Evolutionary conservation across 805 yeast genomes (phyloP).

Genomic region (Myxozyma monticola): DNA sequence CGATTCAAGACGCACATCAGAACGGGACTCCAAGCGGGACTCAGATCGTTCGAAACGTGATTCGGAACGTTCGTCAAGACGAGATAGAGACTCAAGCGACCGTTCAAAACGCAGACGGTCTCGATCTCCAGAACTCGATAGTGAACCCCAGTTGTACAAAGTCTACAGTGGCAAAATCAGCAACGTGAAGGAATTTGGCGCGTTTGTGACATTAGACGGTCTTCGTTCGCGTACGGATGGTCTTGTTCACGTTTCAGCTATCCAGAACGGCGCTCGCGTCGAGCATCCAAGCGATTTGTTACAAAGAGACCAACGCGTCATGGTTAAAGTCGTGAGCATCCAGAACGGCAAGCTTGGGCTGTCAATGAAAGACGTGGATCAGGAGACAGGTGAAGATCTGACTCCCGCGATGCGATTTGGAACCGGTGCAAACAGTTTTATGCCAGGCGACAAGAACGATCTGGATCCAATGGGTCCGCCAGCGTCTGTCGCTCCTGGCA

Average conservation of each 20-base stretch:
- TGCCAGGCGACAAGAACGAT: neutral
- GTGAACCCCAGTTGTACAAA: slow-evolving; percentile 44
- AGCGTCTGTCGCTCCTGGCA: neutral
- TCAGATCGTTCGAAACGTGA: no score
- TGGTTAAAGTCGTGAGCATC: slow-evolving; percentile 55
- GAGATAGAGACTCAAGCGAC: neutral
- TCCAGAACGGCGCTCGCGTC: slow-evolving; percentile 51
- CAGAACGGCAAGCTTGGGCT: slow-evolving; percentile 54
- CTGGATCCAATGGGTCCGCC: slow-evolving; percentile 3
- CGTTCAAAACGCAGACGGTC: slow-evolving; percentile 26
- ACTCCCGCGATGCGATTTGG: slow-evolving; percentile 15
- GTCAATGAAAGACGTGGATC: slow-evolving; percentile 73
- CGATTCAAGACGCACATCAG: no score
- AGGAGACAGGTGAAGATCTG: slow-evolving; percentile 55
- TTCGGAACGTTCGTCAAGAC: neutral
- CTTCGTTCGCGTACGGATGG: slow-evolving; percentile 50
- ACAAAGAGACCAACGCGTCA: slow-evolving; percentile 59
- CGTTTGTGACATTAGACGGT: slow-evolving; percentile 61
- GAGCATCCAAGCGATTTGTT: slow-evolving; percentile 61
- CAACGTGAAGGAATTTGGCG: slow-evolving; percentile 70
- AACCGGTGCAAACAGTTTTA: slow-evolving; percentile 12
- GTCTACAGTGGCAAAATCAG: slow-evolving; percentile 63
- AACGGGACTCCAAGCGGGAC: neutral
- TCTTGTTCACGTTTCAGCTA: slow-evolving; percentile 74
- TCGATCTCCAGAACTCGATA: slow-evolving; percentile 32